A percentile compares a stretch with the other conserved stretches of the same genome.
phyloP scores from a whole-genome alignment of 2,329 filamentous ascomycete species.

The Arachnomyces sp. region DNA sequence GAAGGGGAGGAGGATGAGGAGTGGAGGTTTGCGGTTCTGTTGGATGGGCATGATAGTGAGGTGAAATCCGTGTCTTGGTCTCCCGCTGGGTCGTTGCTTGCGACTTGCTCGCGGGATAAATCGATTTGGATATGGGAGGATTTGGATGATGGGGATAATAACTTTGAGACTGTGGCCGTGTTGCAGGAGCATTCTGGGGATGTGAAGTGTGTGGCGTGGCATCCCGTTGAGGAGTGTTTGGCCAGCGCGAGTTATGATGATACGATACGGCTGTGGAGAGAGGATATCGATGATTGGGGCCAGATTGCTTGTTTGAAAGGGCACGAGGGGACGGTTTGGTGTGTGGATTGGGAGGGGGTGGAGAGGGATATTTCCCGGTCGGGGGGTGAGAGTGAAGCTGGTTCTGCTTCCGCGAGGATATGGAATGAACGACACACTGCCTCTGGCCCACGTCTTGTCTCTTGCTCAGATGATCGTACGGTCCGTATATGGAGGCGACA shows the following conservation, averaged over 20 bases:
- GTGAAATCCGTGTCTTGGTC: conserved; percentile 70
- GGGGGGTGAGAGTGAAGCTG: too few relatives aligned
- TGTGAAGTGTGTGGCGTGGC: conserved; percentile 91
- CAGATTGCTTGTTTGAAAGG: conserved; percentile 76
- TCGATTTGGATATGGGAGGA: conserved; percentile 99
- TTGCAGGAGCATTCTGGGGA: conserved; percentile 91
- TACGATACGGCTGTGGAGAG: conserved; percentile 78
- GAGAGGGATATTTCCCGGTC: conserved; percentile 17
- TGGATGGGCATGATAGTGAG: conserved; percentile 93
- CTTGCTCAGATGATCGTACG: conserved; percentile 76
- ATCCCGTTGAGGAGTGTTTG: conserved; percentile 69
- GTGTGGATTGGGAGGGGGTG: conserved; percentile 57
- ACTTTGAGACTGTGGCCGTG: conserved; percentile 94
- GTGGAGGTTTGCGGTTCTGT: conserved; percentile 84
- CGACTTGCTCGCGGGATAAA: conserved; percentile 88
- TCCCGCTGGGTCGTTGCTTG: conserved; percentile 66
- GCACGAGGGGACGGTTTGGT: conserved; percentile 85
- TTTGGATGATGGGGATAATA: conserved; percentile 73
- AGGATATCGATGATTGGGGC: conserved; percentile 90
- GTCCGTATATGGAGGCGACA: conserved; percentile 71
- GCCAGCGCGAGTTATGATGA: conserved; percentile 94
- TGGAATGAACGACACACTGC: conserved; percentile 26
- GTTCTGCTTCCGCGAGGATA: conserved; percentile 6
- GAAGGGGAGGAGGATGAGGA: conserved; percentile 61
- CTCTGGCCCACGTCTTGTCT: conserved; percentile 56